phyloP scores from a whole-genome alignment of 2,329 filamentous ascomycete genomes.

The Ilyonectria sp. region DNA sequence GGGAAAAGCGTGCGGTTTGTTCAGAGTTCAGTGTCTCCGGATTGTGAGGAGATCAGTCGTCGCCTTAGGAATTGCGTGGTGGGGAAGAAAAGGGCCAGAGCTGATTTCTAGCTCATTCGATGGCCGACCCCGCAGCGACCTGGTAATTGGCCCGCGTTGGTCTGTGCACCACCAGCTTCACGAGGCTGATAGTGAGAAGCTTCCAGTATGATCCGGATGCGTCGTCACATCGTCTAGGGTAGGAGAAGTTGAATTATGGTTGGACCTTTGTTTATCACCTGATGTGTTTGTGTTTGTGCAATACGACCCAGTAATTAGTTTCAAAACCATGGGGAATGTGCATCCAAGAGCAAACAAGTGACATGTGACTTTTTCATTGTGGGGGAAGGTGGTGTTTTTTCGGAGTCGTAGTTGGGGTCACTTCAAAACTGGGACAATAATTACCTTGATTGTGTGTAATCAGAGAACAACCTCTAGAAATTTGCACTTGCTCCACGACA shows the following conservation, averaged over 20 bases:
- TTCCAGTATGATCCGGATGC: slow-evolving; percentile 18
- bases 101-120: slow-evolving; percentile 63
- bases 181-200: slow-evolving; percentile 40
- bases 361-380: too few relatives aligned
- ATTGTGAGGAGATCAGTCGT: slow-evolving; percentile 41
- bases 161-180: slow-evolving; percentile 32
- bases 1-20: slow-evolving; percentile 21
- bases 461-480: too few relatives aligned
- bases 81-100: slow-evolving; percentile 51
- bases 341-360: too few relatives aligned
- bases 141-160: slow-evolving; percentile 50
- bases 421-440: too few relatives aligned
- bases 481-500: too few relatives aligned
- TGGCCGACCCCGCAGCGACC: slow-evolving; percentile 48
- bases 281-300: too few relatives aligned
- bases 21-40: slow-evolving; percentile 30
- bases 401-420: neutral
- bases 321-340: too few relatives aligned
- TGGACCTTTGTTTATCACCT: too few relatives aligned
- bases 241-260: neutral
- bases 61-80: slow-evolving; percentile 45
- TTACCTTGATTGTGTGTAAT: too few relatives aligned
- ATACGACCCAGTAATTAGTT: too few relatives aligned
- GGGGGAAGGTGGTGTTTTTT: too few relatives aligned
- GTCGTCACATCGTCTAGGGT: slow-evolving; percentile 36